Base-by-base conservation (phyloP, 306 rosid genomes). In the Cajanus cajan region DNA sequence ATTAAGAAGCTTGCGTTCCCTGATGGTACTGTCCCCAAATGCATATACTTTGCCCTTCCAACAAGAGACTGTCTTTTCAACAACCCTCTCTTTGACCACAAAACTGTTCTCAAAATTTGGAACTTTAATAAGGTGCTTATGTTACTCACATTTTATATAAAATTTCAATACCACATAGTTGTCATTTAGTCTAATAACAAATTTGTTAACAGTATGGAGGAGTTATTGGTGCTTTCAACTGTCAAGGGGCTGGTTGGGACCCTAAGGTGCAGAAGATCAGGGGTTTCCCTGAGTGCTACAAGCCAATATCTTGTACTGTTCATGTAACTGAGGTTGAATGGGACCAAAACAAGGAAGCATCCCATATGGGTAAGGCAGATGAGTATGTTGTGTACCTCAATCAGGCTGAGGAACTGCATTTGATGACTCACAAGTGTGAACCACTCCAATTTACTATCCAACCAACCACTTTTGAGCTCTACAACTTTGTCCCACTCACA, bases 221-320 rank as follows among this genome's bases (percentile, higher is more conserved):
- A 14, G 97, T 94, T 61, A 83, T 94, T 71, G 98, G 98, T 45
- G 91, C 93, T 43, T 94, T 92, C 85, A 90, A 94, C 64, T 94
- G 95, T 76, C 98, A 94, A 89, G 97, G 97, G 31, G 96, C 91
- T 12, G 95, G 98, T 8, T 94, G 95, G 98, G 97, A 89, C 71
- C 90, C 95, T 4, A 85, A 92, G 80, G 82, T 63, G 66, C 73
- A 85, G 10, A 83, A 78, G 40, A 76, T 92, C 71, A 90, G 79
- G 69, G 95, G 97, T 50, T 82, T 80, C 82, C 70, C 93, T 4
- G 86, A 88, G 39, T 88, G 91, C 78, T 90, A 90, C 88, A 90
- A 90, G 70, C 78, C 91, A 44, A 81, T 87, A 22, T 70, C 84
- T 19, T 66, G 93, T 37, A 70, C 88, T 67, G 71, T 92, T 13